Base-by-base conservation (phyloP, 176 grass and related monocot genomes). In the Pontederia paniculata region DNA sequence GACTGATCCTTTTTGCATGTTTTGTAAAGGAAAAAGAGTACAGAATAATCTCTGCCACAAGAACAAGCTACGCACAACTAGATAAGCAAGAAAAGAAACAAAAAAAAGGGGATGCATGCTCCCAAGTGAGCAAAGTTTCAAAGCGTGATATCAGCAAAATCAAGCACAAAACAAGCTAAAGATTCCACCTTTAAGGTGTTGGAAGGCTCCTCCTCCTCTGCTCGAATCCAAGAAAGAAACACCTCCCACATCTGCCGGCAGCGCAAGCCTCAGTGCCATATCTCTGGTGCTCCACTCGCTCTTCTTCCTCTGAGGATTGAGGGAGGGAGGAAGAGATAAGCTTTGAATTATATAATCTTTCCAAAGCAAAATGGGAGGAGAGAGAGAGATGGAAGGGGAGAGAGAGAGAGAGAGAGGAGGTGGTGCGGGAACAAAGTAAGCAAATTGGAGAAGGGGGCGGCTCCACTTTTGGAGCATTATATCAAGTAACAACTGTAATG, bases 251-350 rank as follows among this genome's bases (percentile, higher is more conserved):
- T 96, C 85, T 9, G 73, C 79, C 17, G 74, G 31, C 60, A 81
- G 59, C 46, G 85, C 69, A 13, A 72, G 52, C 54, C 80, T 83
- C 42, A 96, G 82, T 42, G 90, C 73, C 90, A 96, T 96, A 57
- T 56, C 21, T 25, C 0, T 9, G 42, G 11, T 42, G 58, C 47
- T 45, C 58, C n/a, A 67, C 63, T 23, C 62, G 53, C 44, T 60
- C 19, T 42, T 45, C 12, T 9, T 42, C 2, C 8, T 3, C 9
- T 0, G 43, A 31, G 56, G 42, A 42, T 18, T 42, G 58, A 62
- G n/a, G n/a, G 48, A 12, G 58, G 17, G 58, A 47, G 19, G 15
- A 58, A 11, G 25, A 56, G 54, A 56, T 22, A 22, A 56, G 23
- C 21, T 9, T 10, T 19, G 54, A 56, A 23, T 23, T 37, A 37